A percentile compares a stretch with the other conserved stretches of the same genome.
Conservation (phyloP, 805 yeast species). For the Metschnikowia vanudenii region DNA sequence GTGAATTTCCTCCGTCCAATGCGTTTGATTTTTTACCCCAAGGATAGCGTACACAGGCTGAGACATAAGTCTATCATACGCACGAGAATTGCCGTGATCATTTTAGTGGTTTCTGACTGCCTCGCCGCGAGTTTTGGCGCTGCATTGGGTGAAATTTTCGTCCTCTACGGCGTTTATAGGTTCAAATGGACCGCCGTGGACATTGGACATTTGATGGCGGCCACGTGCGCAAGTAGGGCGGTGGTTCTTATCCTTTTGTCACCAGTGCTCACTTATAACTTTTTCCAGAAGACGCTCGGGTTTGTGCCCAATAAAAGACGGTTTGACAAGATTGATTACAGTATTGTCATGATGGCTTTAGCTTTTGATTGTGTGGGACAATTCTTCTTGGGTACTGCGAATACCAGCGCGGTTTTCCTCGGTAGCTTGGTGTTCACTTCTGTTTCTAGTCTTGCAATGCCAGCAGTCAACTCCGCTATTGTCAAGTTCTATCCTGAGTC, state of each 20-base stretch:
- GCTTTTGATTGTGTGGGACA: conserved; percentile 40
- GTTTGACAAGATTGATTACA: conserved; percentile 54
- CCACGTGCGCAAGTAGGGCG: conserved; percentile 50
- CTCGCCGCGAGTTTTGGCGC: conserved; percentile 33
- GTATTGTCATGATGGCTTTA: conserved; percentile 36
- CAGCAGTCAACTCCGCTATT: conserved; percentile 57
- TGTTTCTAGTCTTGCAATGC: conserved; percentile 40
- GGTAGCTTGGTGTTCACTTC: conserved; percentile 39
- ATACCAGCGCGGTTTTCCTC: conserved; percentile 28
- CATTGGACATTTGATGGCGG: conserved; percentile 56
- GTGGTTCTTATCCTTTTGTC: conserved; percentile 48
- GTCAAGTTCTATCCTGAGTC: conserved; percentile 60
- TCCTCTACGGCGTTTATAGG: conserved; percentile 53
- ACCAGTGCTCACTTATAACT: conserved; percentile 45
- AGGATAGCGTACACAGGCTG: conserved; percentile 27
- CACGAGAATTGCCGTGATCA: conserved; percentile 39
- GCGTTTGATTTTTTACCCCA: conserved; percentile 54
- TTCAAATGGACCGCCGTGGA: conserved; percentile 55
- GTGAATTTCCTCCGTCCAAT: conserved; percentile 46
- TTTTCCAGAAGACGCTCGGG: conserved; percentile 29
- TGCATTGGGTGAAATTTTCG: conserved; percentile 41
- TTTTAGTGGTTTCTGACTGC: conserved; percentile 49
- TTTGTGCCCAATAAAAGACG: conserved; percentile 36
- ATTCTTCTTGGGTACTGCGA: conserved; percentile 32
- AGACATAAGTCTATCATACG: conserved; percentile 19